Conservation (phyloP, 257 asterid genomes). For the Linaria vulgaris region DNA sequence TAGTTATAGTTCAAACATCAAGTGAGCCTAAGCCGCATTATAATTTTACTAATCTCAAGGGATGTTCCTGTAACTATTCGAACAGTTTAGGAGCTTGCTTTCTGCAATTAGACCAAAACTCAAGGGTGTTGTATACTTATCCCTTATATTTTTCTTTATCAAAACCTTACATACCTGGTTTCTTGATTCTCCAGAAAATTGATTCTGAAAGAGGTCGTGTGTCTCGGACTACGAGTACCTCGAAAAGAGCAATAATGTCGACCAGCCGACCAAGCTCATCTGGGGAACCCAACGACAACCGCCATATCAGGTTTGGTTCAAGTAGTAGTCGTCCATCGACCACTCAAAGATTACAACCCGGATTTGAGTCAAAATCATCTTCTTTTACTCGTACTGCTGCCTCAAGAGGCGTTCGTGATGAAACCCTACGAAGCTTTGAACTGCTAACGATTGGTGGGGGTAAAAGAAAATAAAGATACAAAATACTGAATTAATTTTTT, state of each 20-base stretch:
- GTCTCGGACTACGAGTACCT: conserved; percentile 54
- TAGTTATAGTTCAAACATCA: no score
- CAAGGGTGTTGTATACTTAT: no score
- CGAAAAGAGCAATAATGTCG: conserved; percentile 61
- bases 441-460: conserved; percentile 74
- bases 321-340: conserved; percentile 54
- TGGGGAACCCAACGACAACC: conserved; percentile 61
- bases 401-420: conserved; percentile 68
- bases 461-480: conserved; percentile 51
- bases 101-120: no score
- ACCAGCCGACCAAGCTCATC: conserved; percentile 77
- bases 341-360: conserved; percentile 57
- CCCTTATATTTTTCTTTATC: no score
- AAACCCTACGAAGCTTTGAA: conserved; percentile 77
- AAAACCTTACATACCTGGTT: not conserved
- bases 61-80: no score
- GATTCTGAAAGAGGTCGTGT: conserved; percentile 62
- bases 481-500: not conserved
- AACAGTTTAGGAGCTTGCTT: no score
- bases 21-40: no score
- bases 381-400: conserved; percentile 59
- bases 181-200: conserved; percentile 43
- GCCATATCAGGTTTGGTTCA: conserved; percentile 47
- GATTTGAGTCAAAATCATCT: conserved; percentile 67
- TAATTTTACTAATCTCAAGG: no score